Percentiles rank a stretch among this genome's conserved stretches.
phyloP scores from a whole-genome alignment of 805 yeast species.

The Metschnikowia gruessii region DNA sequence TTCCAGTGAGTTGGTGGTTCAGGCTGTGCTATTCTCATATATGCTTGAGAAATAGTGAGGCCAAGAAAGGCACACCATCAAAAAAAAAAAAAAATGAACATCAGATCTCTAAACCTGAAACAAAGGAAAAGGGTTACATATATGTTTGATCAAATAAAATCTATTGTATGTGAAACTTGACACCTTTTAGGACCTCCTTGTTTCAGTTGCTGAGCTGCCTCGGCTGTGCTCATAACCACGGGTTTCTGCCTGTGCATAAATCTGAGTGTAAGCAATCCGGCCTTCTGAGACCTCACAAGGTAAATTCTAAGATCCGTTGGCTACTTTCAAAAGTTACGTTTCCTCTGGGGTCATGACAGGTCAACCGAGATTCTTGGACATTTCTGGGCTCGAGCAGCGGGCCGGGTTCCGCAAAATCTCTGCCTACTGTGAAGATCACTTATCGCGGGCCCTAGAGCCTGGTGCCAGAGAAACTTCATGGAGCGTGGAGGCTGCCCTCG shows the following conservation, averaged over 20 bases:
- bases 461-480: conserved; percentile 7
- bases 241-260: background rate
- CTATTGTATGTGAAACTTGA: background rate
- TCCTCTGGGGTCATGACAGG: background rate
- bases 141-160: background rate
- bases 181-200: background rate
- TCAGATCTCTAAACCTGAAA: too few relatives aligned
- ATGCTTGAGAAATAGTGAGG: too few relatives aligned
- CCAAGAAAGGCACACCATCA: too few relatives aligned
- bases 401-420: conserved; percentile 12
- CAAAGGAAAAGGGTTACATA: too few relatives aligned
- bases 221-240: conserved; percentile 1
- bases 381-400: conserved; percentile 10
- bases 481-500: conserved; percentile 12
- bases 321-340: background rate
- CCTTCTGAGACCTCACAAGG: background rate
- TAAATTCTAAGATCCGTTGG: background rate
- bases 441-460: conserved; percentile 14
- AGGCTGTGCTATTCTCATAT: too few relatives aligned
- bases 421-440: conserved; percentile 8
- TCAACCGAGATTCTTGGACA: conserved; percentile 7
- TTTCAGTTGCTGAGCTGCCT: background rate
- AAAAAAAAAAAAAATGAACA: too few relatives aligned
- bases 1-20: too few relatives aligned
- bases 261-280: background rate